Evolutionary conservation across 352 stramenopile genomes (phyloP).

Genomic region (Blastocystis sp.): DNA sequence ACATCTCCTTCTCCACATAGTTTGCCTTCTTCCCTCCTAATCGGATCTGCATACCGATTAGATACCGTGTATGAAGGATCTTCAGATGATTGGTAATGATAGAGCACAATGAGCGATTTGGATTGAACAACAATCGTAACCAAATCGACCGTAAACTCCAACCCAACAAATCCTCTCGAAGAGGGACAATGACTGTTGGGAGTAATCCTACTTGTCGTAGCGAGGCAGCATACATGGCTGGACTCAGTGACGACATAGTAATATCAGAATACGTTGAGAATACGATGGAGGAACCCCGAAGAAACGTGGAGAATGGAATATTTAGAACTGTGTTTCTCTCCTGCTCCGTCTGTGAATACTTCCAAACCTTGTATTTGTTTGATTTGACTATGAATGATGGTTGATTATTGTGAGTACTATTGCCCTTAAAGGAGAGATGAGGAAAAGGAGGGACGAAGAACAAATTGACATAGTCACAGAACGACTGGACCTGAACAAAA

Average conservation of each 20-base stretch:
- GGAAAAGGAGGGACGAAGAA: not conserved
- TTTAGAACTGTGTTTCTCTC: not conserved
- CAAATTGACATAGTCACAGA: not conserved
- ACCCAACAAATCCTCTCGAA: not conserved
- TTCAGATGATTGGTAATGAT: not conserved
- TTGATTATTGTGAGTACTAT: not conserved
- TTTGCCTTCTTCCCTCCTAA: not conserved
- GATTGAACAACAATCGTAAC: slow-evolving; percentile 23
- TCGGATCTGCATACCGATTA: slow-evolving; percentile 19
- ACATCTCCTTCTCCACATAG: not conserved
- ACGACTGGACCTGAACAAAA: not conserved
- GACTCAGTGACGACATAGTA: not conserved
- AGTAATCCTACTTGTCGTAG: not conserved
- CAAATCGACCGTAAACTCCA: not conserved
- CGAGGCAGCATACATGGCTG: not conserved
- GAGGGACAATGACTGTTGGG: too few relatives aligned
- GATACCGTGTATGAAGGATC: not conserved
- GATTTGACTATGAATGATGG: not conserved
- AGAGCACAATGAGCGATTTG: not conserved
- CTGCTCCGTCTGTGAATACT: not conserved
- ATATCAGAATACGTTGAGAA: not conserved
- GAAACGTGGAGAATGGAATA: not conserved
- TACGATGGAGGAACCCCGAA: not conserved
- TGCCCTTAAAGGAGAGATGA: not conserved
- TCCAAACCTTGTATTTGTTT: not conserved